Evolutionary conservation across 1,284 basidiomycete species (phyloP).

Genomic region (Agaricales sp.): DNA sequence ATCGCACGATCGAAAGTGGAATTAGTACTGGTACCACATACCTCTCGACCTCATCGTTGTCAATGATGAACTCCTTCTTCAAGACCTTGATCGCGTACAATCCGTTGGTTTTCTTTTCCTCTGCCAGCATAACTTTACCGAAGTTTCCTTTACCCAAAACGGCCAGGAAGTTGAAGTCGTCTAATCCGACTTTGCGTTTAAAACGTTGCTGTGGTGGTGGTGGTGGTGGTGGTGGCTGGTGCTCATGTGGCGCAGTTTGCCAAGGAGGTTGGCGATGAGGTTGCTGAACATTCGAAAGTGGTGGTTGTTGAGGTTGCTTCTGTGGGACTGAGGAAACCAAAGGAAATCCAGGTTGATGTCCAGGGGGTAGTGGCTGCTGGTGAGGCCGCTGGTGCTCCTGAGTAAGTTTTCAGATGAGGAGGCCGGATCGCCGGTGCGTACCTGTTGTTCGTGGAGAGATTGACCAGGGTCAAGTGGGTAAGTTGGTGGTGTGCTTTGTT

Average conservation of each 20-base stretch:
- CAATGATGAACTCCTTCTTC: slow-evolving; percentile 99
- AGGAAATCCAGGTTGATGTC: neutral
- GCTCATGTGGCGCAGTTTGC: slow-evolving; percentile 17
- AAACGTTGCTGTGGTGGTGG: slow-evolving; percentile 24
- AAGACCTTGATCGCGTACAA: slow-evolving; percentile 99
- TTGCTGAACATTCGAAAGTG: neutral
- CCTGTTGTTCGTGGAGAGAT: slow-evolving; percentile 22
- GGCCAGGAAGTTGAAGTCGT: slow-evolving; percentile 99
- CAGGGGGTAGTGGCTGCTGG: neutral
- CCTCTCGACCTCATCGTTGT: slow-evolving; percentile 99
- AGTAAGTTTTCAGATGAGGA: neutral
- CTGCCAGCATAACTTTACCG: slow-evolving; percentile 99
- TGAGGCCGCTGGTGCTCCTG: neutral
- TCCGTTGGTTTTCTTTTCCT: slow-evolving; percentile 87
- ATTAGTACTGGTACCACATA: slow-evolving; percentile 18
- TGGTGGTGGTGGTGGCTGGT: slow-evolving; percentile 12
- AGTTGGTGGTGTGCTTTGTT: neutral
- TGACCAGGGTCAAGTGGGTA: slow-evolving; percentile 10
- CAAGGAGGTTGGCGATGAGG: neutral
- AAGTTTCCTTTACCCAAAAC: slow-evolving; percentile 99
- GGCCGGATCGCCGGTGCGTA: slow-evolving; percentile 19
- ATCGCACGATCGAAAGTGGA: slow-evolving; percentile 6
- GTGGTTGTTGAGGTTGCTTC: neutral
- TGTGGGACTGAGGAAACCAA: neutral
- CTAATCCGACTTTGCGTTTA: slow-evolving; percentile 87